Evolutionary conservation across 129 eudicot genomes (phyloP), one percentile per base, ranked within the genome.

Genomic region (Logfia minima): DNA sequence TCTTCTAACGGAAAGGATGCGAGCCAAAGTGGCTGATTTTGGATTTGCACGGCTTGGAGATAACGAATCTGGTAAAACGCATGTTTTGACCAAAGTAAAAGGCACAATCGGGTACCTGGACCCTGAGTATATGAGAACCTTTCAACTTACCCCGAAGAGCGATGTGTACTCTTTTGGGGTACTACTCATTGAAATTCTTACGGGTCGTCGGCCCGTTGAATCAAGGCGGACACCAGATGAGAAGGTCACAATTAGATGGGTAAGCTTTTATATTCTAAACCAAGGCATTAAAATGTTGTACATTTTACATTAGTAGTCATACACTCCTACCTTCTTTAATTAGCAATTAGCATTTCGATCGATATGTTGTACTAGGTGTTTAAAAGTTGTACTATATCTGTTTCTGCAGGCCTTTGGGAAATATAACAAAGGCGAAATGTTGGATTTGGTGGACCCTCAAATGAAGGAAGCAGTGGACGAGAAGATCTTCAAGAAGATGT

Each of bases 51-150:
- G 88, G 83, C 84, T 86, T 0, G 97, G 91, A 17, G 88, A 86
- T 32, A 58, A 59, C 31, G 91, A 89, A 45, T 41, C 87, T 1
- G 97, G 87, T 61, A 86, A 77, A 75, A 87, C 93, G 34, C 97
- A 93, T 59, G 83, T 89, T 45, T 76, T 85, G 43, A 89, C 97
- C 75, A 87, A 89, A 87, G 97, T 93, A 17, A 93, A 86, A 77
- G 98, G 98, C 60, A 93, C 98, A 39, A 95, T 91, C 48, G 98
- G 98, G 80, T 93, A 93, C 85, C 97, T 93, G 70, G 98, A 93
- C 84, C 98, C 98, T 2, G 96, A 93, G 85, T 93, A 93, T 45
- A 93, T 93, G 98, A 90, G 84, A 87, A 93, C 97, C 14, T 74
- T 78, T 81, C 88, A 91, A 66, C 98, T 93, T 85, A 93, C 98